Evolutionary conservation across 2,329 filamentous ascomycete species (phyloP).

Genomic region (Cryphonectria naterciae): DNA sequence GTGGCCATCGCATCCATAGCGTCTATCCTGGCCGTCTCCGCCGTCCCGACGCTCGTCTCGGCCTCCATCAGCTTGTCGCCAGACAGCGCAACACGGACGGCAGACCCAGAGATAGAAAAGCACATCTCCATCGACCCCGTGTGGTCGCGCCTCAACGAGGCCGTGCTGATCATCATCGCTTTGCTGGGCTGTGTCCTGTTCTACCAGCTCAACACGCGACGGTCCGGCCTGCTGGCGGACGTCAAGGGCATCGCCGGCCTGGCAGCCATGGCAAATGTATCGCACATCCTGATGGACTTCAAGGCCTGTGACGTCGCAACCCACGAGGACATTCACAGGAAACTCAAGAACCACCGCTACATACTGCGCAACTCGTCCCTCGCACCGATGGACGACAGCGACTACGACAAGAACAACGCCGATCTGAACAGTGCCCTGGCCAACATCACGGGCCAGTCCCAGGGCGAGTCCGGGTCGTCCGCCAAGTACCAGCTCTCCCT

Average conservation of each 20-base stretch:
- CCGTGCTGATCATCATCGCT: constrained; percentile 60
- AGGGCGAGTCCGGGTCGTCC: not conserved
- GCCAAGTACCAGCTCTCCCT: constrained; percentile 52
- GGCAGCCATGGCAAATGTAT: constrained; percentile 74
- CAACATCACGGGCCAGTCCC: not conserved
- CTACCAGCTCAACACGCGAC: constrained; percentile 63
- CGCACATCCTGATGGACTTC: constrained; percentile 60
- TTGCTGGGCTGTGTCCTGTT: constrained; percentile 61
- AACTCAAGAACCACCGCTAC: constrained; percentile 69
- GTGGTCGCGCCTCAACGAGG: constrained; percentile 66
- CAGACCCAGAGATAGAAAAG: constrained; percentile 51
- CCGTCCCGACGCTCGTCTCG: constrained; percentile 71
- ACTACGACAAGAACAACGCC: constrained; percentile 1
- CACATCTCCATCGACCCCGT: constrained; percentile 57
- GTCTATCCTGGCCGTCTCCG: constrained; percentile 66
- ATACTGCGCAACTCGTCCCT: constrained; percentile 72
- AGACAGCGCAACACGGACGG: constrained; percentile 48
- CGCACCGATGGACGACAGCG: constrained; percentile 62
- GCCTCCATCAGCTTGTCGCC: constrained; percentile 64
- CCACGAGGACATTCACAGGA: constrained; percentile 68
- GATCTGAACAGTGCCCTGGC: not conserved
- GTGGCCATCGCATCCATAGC: constrained; percentile 69
- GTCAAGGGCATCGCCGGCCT: constrained; percentile 75
- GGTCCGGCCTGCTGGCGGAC: constrained; percentile 68
- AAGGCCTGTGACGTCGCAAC: constrained; percentile 71